phyloP scores from a whole-genome alignment of 805 yeast species.

The Candida koratica region DNA sequence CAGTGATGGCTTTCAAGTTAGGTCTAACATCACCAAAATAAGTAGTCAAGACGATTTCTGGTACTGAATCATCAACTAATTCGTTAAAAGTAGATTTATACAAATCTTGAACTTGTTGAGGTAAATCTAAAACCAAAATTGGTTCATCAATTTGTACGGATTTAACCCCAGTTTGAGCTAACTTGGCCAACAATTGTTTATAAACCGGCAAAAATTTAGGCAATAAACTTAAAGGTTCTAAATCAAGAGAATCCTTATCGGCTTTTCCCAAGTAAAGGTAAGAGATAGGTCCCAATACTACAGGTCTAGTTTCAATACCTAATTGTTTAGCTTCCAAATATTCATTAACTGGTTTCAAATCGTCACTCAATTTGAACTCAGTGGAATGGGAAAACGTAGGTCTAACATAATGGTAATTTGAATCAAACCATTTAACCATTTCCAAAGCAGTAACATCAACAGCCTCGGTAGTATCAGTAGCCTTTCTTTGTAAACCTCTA shows the following conservation, averaged over 20 bases:
- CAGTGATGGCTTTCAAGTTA: conserved; percentile 84
- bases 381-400: conserved; percentile 97
- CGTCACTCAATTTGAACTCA: conserved; percentile 85
- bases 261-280: conserved; percentile 95
- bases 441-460: conserved; percentile 98
- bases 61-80: conserved; percentile 62
- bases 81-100: conserved; percentile 82
- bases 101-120: conserved; percentile 77
- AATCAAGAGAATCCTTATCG: conserved; percentile 94
- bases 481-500: conserved; percentile 98
- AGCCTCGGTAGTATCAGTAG: conserved; percentile 78
- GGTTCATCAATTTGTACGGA: conserved; percentile 98
- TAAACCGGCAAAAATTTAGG: conserved; percentile 91
- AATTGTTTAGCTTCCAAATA: conserved; percentile 95
- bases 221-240: conserved; percentile 87
- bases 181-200: conserved; percentile 81
- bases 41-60: conserved; percentile 79
- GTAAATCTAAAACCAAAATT: conserved; percentile 88
- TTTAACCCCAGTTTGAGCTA: conserved; percentile 91
- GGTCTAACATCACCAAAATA: conserved; percentile 99
- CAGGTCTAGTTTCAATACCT: conserved; percentile 98
- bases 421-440: conserved; percentile 99
- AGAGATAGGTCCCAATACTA: conserved; percentile 93
- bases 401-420: conserved; percentile 99
- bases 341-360: conserved; percentile 95